Conservation (phyloP, 805 yeast genomes). For the Zygosaccharomyces bisporus region DNA sequence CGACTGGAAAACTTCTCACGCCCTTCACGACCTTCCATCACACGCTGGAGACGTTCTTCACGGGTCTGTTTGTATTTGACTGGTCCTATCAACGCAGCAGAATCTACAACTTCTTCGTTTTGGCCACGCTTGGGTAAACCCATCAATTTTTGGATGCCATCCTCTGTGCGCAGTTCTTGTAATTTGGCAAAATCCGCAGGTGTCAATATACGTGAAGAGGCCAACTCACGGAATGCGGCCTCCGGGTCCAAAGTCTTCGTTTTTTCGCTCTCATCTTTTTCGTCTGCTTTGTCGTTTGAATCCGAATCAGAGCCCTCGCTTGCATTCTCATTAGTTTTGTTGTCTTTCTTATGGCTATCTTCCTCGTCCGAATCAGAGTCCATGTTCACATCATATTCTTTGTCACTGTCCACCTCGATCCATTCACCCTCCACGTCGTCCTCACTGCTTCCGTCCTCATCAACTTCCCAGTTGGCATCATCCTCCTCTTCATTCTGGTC, state of each 20-base stretch:
- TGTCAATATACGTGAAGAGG: slow-evolving; percentile 76
- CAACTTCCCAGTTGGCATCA: slow-evolving; percentile 57
- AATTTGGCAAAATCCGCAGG: slow-evolving; percentile 98
- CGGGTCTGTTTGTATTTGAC: slow-evolving; percentile 72
- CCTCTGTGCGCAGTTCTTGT: slow-evolving; percentile 79
- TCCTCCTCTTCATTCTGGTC: slow-evolving; percentile 58
- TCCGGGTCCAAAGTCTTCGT: slow-evolving; percentile 36
- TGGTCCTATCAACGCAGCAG: slow-evolving; percentile 70
- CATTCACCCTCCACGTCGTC: slow-evolving; percentile 82
- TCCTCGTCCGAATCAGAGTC: slow-evolving; percentile 45
- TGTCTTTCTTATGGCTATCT: slow-evolving; percentile 38
- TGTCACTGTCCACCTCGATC: slow-evolving; percentile 81
- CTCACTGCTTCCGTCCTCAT: slow-evolving; percentile 39
- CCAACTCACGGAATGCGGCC: slow-evolving; percentile 50
- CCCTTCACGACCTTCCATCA: slow-evolving; percentile 88
- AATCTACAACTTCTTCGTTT: slow-evolving; percentile 85
- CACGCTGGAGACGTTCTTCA: slow-evolving; percentile 86
- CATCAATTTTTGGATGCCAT: slow-evolving; percentile 78
- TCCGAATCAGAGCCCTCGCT: slow-evolving; percentile 52
- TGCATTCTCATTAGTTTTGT: slow-evolving; percentile 32
- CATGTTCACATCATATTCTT: slow-evolving; percentile 57
- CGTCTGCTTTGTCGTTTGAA: slow-evolving; percentile 37
- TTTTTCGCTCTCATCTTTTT: slow-evolving; percentile 19
- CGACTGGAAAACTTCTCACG: slow-evolving; percentile 87
- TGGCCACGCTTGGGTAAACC: slow-evolving; percentile 43